Percentiles rank a stretch among this genome's conserved stretches.
Conservation (phyloP, 139 green algal species). For the Axilococcus clingmanii region DNA sequence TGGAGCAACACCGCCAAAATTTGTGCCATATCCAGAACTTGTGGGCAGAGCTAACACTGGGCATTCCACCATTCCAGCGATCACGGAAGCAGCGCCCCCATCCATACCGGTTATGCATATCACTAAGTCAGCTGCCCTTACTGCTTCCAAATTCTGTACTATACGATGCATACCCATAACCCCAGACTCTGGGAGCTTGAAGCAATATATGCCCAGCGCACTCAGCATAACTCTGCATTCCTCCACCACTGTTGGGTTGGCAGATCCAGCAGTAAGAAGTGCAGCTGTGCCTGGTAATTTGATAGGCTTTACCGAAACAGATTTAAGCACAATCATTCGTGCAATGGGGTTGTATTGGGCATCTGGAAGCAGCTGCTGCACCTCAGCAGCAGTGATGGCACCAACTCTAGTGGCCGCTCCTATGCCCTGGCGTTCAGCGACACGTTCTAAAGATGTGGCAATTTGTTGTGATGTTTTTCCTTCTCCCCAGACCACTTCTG, state of each 20-base stretch:
- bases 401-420: constrained; percentile 54
- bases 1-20: constrained; percentile 45
- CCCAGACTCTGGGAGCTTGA: constrained; percentile 46
- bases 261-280: constrained; percentile 56
- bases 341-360: constrained; percentile 43
- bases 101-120: constrained; percentile 72
- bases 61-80: constrained; percentile 64
- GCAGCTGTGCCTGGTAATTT: constrained; percentile 61
- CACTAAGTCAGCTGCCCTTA: constrained; percentile 63
- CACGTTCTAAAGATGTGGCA: constrained; percentile 24
- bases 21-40: constrained; percentile 53
- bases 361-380: constrained; percentile 11
- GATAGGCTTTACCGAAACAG: constrained; percentile 18
- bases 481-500: constrained; percentile 50
- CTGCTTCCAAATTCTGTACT: constrained; percentile 29
- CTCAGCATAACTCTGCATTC: constrained; percentile 58
- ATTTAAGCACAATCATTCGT: constrained; percentile 21
- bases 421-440: constrained; percentile 31
- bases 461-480: constrained; percentile 45
- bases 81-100: constrained; percentile 47
- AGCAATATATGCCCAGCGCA: constrained; percentile 51
- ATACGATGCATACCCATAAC: constrained; percentile 51
- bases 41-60: constrained; percentile 64
- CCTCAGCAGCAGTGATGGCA: constrained; percentile 11
- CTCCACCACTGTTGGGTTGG: constrained; percentile 43